Evolutionary conservation across 495 filamentous ascomycete genomes (phyloP).

Genomic region (Aspergillus asperescens): DNA sequence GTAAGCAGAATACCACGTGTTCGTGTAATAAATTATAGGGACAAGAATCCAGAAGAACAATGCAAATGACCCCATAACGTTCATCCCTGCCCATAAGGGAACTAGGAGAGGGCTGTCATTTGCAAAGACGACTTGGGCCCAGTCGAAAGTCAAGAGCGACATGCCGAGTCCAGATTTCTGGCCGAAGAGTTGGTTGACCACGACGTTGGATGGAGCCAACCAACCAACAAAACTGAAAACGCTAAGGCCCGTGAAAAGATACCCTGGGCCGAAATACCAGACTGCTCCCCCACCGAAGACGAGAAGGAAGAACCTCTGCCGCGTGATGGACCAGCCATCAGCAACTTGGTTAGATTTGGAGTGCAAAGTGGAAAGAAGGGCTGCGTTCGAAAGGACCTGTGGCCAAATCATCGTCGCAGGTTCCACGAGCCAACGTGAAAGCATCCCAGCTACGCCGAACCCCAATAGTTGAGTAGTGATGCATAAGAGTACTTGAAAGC

Average conservation of each 20-base stretch:
- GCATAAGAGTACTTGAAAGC: conserved; percentile 62
- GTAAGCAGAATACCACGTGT: conserved; percentile 57
- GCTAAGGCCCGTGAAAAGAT: conserved; percentile 79
- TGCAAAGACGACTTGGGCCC: conserved; percentile 81
- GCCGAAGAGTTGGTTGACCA: conserved; percentile 67
- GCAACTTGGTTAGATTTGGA: conserved; percentile 73
- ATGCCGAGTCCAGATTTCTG: conserved; percentile 64
- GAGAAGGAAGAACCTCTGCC: conserved; percentile 76
- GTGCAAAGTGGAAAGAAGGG: conserved; percentile 82
- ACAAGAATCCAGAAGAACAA: conserved; percentile 88
- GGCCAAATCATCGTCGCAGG: conserved; percentile 93
- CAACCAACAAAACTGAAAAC: conserved; percentile 89
- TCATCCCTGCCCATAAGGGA: conserved; percentile 87
- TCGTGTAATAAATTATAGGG: conserved; percentile 65
- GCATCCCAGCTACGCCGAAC: conserved; percentile 65
- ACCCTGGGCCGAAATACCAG: conserved; percentile 85
- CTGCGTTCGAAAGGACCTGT: conserved; percentile 76
- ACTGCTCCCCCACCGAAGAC: conserved; percentile 58
- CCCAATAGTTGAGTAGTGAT: conserved; percentile 70
- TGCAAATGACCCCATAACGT: conserved; percentile 78
- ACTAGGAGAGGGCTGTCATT: conserved; percentile 82
- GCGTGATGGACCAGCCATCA: conserved; percentile 77
- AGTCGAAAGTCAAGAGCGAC: conserved; percentile 87
- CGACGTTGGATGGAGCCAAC: conserved; percentile 71
- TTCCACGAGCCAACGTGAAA: conserved; percentile 54